phyloP scores from a whole-genome alignment of 2,329 filamentous ascomycete species.

The Madurella fahalii region DNA sequence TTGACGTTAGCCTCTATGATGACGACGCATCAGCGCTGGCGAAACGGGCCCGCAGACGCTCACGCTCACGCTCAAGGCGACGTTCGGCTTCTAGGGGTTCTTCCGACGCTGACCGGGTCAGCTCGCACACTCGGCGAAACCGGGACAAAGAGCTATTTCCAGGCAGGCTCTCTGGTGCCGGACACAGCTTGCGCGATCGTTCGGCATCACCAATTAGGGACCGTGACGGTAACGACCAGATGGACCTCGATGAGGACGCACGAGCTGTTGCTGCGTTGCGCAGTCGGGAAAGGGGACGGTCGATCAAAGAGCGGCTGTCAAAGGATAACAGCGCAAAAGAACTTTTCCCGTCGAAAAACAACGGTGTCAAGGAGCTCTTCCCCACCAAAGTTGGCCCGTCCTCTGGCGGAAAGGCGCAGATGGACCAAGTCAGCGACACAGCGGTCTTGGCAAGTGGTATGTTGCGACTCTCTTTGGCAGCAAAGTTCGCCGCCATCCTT shows the following conservation, averaged over 20 bases:
- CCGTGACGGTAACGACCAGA: constrained; percentile 37
- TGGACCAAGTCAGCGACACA: constrained; percentile 32
- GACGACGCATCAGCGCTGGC: constrained; percentile 51
- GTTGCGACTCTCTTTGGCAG: constrained; percentile 22
- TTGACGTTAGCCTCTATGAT: constrained; percentile 77
- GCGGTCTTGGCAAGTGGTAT: constrained; percentile 35
- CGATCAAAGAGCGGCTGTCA: constrained; percentile 41
- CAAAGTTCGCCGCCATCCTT: constrained; percentile 9
- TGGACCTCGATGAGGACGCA: constrained; percentile 29
- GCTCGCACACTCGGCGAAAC: constrained; percentile 37
- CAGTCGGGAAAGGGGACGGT: constrained; percentile 43
- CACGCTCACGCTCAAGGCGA: constrained; percentile 23
- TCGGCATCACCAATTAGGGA: constrained; percentile 51
- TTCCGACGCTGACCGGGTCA: constrained; percentile 26
- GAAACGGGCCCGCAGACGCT: constrained; percentile 22
- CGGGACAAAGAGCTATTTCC: constrained; percentile 63
- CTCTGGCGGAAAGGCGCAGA: constrained; percentile 30
- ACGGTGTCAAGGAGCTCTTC: constrained; percentile 53
- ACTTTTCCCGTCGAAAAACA: constrained; percentile 50
- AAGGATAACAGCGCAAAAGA: constrained; percentile 48
- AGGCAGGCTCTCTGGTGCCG: constrained; percentile 27
- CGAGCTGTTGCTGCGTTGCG: constrained; percentile 31
- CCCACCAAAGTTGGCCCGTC: constrained; percentile 39
- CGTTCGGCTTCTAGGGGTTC: constrained; percentile 25
- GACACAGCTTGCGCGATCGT: constrained; percentile 38